Base-by-base conservation (phyloP, 306 rosid species). In the Dalbergia cochinchinensis region DNA sequence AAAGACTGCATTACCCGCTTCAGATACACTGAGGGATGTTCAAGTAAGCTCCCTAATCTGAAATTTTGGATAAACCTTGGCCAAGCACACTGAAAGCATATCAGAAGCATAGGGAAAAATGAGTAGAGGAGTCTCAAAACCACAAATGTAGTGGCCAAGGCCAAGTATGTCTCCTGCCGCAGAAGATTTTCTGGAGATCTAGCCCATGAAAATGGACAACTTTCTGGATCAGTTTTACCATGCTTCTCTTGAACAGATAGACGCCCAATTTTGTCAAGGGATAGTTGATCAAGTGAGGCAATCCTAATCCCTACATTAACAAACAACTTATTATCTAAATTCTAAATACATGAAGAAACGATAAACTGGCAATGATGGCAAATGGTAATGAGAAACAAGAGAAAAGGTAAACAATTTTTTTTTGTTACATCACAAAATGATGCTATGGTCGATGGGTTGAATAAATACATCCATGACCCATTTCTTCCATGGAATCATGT, bases 191-290 rank as follows among this genome's bases (percentile, higher is more conserved):
- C 99, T 1, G 99, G 99, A 63, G 99, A 96, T 83, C 97, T 91
- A 51, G 98, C 99, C 99, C 99, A 96, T 11, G 98, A 85, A 82
- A 96, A 96, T 42, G 98, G 99, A 72, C 99, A 96, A 76, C 85
- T 96, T 87, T 96, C 98, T 77, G 86, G 94, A 75, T 96, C 97
- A 1, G 77, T 44, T 75, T 69, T 85, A 64, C 83, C 87, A 10
- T 83, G 86, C 78, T 82, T 89, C 86, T 96, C 96, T 18, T 81
- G 87, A 65, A 79, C 88, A 69, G 96, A 82, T 54, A 85, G 80
- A 64, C 75, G 81, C 75, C 90, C 91, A 18, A 88, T 75, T 66
- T 84, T 89, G 53, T 87, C 96, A 51, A 88, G 81, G 11, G 97
- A 88, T 48, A 89, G 69, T 79, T 88, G 94, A 78, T 92, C 94